Evolutionary conservation across 1,139 yeast species (phyloP), one percentile per base, ranked within the genome.

Genomic region (Lodderomyces margitis): DNA sequence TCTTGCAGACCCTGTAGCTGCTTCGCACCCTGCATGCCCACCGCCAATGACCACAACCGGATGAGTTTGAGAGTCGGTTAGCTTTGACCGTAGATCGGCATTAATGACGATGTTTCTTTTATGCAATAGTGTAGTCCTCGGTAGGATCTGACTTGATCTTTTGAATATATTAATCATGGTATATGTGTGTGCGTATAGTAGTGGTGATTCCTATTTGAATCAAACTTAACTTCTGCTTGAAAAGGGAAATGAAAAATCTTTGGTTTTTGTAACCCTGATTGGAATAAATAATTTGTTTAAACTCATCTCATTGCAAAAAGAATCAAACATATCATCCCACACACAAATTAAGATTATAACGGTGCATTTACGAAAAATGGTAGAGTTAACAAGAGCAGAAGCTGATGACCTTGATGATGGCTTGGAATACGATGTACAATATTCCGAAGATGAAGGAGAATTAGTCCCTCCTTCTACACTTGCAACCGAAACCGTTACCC

Each of bases 21-120:
- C 98, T 62, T 94, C 99, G 53, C 96, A 85, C 3, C 99, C 99
- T 30, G 98, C 98, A 66, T 94, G 99, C 0, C 99, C 99, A 9
- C 96, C 99, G 3, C 99, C 99, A 19, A 94, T 80, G 3, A 94
- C 92, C 1, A 92, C 75, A 0, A 91, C 96, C 1, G 92, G 91
- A 42, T 70, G 68, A 23, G 59, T 57, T 5, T 67, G 64, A n/a
- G 72, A 56, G 3, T 50, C 49, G 1, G 49, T 44, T 14, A 79
- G 58, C 14, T 58, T 56, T 2, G 38, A 40, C 31, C 56, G 55
- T 6, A 78, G 59, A 14, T 75, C 81, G 0, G 75, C 50, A 41
- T 66, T 70, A 30, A 77, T 49, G 21, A 48, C 42, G 11, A 64
- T 57, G 23, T 47, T 55, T 31, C 70, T 43, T 2, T 31, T 52